These are phyloP conservation scores for Malassezia arunalokei DNA, from an alignment of 1,284 basidiomycete genomes.

Conservation along the genomic window DNA sequence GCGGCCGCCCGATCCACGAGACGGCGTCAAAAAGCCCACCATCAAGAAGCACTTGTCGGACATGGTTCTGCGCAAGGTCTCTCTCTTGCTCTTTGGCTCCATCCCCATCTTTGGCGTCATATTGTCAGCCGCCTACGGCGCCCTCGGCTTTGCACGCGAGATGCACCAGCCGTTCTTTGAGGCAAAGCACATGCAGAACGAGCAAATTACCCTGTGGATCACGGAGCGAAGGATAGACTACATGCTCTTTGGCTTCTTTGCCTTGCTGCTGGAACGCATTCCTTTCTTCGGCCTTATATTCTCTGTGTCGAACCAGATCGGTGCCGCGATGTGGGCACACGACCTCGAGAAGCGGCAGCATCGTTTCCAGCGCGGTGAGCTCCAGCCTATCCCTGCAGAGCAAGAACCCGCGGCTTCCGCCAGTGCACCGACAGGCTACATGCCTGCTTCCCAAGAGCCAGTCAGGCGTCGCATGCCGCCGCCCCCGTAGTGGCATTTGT, in stretches of 20 bases:
- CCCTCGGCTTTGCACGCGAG: constrained; percentile 21
- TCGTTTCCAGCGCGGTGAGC: constrained; percentile 17
- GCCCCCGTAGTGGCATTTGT: background rate
- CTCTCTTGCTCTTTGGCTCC: background rate
- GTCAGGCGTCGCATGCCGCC: background rate
- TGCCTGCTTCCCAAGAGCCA: background rate
- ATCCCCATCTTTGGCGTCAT: constrained; percentile 25
- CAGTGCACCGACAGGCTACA: background rate
- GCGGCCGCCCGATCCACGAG: constrained; percentile 22
- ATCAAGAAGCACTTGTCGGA: background rate
- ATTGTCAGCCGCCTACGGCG: constrained; percentile 23
- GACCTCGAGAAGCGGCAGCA: constrained; percentile 45
- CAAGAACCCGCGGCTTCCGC: background rate
- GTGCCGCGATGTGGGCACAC: constrained; percentile 45
- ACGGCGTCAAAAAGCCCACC: background rate
- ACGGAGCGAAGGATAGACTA: constrained; percentile 37
- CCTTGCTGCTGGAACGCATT: constrained; percentile 34
- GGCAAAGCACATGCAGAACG: constrained; percentile 36
- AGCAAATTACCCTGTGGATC: constrained; percentile 38
- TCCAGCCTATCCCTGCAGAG: constrained; percentile 6
- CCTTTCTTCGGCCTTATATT: constrained; percentile 37
- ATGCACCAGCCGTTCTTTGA: constrained; percentile 33
- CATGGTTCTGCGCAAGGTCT: background rate
- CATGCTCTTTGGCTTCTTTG: constrained; percentile 33
- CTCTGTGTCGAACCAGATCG: constrained; percentile 40